These are phyloP conservation scores for Simplicillium aogashimaense DNA, from an alignment of 2,329 filamentous ascomycete species.

Conservation along the genomic window DNA sequence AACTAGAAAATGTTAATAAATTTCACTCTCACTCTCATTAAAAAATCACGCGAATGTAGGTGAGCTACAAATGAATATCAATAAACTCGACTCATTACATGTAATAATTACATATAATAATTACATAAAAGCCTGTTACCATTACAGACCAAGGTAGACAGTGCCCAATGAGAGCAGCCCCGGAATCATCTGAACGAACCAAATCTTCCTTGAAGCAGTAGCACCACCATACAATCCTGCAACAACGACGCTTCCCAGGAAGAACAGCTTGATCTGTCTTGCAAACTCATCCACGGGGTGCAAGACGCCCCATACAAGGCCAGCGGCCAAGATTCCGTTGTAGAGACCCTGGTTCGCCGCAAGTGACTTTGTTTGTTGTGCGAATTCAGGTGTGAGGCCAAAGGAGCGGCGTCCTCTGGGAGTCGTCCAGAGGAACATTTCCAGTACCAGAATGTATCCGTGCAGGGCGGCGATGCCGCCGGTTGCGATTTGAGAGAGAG, in stretches of 20 bases:
- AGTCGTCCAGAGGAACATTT: constrained; percentile 40
- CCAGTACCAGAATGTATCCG: constrained; percentile 37
- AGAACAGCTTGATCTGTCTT: constrained; percentile 35
- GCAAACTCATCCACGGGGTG: constrained; percentile 32
- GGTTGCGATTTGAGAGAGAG: constrained; percentile 22
- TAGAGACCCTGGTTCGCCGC: constrained; percentile 43
- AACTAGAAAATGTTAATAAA: too few species aligned
- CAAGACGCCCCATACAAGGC: constrained; percentile 34
- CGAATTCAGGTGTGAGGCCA: constrained; percentile 31
- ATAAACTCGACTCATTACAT: background rate
- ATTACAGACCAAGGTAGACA: constrained; percentile 13
- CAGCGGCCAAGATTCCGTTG: constrained; percentile 42
- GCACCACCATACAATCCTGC: constrained; percentile 34
- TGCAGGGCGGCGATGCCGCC: constrained; percentile 30
- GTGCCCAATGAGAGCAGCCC: constrained; percentile 16
- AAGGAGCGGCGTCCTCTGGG: constrained; percentile 35
- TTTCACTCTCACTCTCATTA: too few species aligned
- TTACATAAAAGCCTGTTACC: background rate
- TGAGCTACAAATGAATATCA: background rate
- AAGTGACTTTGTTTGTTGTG: constrained; percentile 30
- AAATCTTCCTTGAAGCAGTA: constrained; percentile 29
- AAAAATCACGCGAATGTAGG: too few species aligned
- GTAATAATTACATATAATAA: background rate
- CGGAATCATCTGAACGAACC: constrained; percentile 31
- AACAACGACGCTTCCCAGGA: constrained; percentile 31